Conservation (phyloP, 805 yeast species). For the Candida xyloterini region DNA sequence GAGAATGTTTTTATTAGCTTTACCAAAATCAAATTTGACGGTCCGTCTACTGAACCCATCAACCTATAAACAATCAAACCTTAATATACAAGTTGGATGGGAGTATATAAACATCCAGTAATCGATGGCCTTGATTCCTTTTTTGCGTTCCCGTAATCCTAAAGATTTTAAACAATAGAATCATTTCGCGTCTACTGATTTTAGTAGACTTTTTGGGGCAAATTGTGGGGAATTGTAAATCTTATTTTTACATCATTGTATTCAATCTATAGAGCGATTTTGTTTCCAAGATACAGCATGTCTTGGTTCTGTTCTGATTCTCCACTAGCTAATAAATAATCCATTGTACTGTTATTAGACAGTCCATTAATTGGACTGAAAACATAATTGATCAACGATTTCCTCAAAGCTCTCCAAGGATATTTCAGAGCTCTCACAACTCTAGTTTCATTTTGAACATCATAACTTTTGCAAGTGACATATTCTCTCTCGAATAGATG, state of each 20-base stretch:
- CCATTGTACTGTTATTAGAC: slow-evolving; percentile 20
- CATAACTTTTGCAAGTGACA: slow-evolving; percentile 15
- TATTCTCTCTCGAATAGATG: slow-evolving; percentile 28
- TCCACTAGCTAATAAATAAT: slow-evolving; percentile 17
- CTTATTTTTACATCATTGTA: background rate
- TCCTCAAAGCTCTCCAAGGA: slow-evolving; percentile 8
- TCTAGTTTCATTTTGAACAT: slow-evolving; percentile 2
- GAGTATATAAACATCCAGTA: too few species aligned
- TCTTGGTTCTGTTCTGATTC: slow-evolving; percentile 18
- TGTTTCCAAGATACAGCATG: slow-evolving; percentile 23
- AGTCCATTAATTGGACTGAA: slow-evolving; percentile 20
- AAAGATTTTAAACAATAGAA: background rate
- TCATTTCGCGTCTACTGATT: background rate
- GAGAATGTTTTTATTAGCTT: background rate
- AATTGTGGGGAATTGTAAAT: slow-evolving; percentile 1
- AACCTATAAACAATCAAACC: too few species aligned
- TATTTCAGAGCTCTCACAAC: background rate
- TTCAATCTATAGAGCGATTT: slow-evolving; percentile 9
- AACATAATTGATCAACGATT: slow-evolving; percentile 14
- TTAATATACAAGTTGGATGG: too few species aligned
- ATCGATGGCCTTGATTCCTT: too few species aligned
- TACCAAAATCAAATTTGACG: background rate
- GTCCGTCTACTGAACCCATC: background rate
- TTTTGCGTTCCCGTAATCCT: background rate
- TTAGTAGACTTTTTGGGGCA: background rate